Evolutionary conservation across 345 rosid genomes (phyloP).

Genomic region (Viola odorata): DNA sequence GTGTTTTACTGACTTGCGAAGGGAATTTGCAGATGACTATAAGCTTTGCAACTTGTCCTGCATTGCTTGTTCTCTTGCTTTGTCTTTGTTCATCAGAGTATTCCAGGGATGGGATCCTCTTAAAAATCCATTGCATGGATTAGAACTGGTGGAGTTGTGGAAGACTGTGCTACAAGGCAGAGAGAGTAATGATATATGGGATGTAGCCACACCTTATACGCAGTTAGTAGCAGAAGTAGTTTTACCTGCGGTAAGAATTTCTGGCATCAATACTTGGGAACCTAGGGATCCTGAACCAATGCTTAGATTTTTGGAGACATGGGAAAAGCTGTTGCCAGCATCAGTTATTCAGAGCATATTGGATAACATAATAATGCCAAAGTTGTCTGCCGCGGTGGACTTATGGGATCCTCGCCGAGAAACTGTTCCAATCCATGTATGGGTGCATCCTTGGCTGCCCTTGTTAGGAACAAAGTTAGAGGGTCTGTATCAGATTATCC

Average conservation of each 20-base stretch:
- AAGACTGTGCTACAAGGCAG: constrained; percentile 62
- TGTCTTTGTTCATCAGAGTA: constrained; percentile 71
- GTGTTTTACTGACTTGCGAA: constrained; percentile 46
- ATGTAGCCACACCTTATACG: constrained; percentile 51
- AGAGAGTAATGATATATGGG: constrained; percentile 66
- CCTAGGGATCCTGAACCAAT: constrained; percentile 91
- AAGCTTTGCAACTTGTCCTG: constrained; percentile 67
- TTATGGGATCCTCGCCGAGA: constrained; percentile 83
- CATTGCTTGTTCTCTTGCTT: constrained; percentile 68
- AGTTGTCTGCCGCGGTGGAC: constrained; percentile 73
- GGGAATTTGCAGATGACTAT: constrained; percentile 59
- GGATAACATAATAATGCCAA: constrained; percentile 65
- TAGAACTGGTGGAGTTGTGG: constrained; percentile 57
- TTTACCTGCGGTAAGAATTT: constrained; percentile 76
- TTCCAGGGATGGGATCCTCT: constrained; percentile 98
- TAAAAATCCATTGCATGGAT: constrained; percentile 52
- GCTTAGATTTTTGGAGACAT: constrained; percentile 79
- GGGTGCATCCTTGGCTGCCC: constrained; percentile 98
- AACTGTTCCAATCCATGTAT: constrained; percentile 76
- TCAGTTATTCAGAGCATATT: constrained; percentile 55
- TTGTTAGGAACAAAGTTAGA: constrained; percentile 73
- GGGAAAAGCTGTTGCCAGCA: constrained; percentile 71
- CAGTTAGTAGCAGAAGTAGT: constrained; percentile 74
- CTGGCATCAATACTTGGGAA: constrained; percentile 87
- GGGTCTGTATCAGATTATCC: constrained; percentile 67